Percentiles rank a stretch among this genome's conserved stretches.
Evolutionary conservation across 768 basidiomycete species (phyloP).

Genomic region (Boletellus ananas): DNA sequence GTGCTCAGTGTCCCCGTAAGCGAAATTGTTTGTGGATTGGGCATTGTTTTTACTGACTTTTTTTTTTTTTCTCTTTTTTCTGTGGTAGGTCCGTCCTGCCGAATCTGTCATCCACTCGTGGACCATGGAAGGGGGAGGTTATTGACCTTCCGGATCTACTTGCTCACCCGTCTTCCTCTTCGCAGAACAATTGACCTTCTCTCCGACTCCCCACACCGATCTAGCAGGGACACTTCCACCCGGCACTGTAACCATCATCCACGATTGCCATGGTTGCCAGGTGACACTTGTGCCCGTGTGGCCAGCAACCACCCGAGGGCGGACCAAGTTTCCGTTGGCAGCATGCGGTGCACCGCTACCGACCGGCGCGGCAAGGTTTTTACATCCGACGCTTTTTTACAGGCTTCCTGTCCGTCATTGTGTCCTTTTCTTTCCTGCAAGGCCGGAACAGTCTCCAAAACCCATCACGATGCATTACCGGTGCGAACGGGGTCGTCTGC

Average conservation of each 20-base stretch:
- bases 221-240: not conserved
- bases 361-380: not conserved
- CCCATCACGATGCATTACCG: no score
- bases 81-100: conserved; percentile 3
- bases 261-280: conserved; percentile 1
- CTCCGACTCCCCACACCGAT: not conserved
- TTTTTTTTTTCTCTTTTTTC: conserved; percentile 1
- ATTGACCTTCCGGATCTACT: conserved; percentile 1
- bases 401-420: not conserved
- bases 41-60: conserved; percentile 14
- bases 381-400: conserved; percentile 2
- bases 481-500: no score
- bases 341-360: conserved; percentile 2
- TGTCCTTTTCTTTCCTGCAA: conserved; percentile 10
- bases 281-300: conserved; percentile 1
- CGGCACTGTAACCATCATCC: not conserved
- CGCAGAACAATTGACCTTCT: not conserved
- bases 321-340: not conserved
- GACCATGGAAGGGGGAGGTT: not conserved
- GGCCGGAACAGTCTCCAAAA: not conserved
- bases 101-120: not conserved
- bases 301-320: not conserved
- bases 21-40: conserved; percentile 11
- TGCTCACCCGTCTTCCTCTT: not conserved
- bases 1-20: conserved; percentile 19